Evolutionary conservation across 2,329 filamentous ascomycete species (phyloP).

Genomic region (Ascocoryne sarcoides): DNA sequence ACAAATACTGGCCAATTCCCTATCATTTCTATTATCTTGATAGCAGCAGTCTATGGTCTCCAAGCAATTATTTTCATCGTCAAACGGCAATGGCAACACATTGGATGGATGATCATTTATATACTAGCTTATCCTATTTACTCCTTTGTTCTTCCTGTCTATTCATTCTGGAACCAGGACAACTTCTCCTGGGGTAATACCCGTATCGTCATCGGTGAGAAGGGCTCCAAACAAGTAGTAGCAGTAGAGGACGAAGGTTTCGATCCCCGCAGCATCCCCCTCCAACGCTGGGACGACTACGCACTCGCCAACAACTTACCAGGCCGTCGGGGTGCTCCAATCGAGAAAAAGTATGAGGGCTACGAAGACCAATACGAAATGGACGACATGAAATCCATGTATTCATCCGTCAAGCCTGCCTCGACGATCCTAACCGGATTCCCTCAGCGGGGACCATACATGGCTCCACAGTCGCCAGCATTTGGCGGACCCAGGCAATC

Average conservation of each 20-base stretch:
- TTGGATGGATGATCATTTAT: conserved; percentile 99
- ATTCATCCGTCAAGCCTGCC: conserved; percentile 81
- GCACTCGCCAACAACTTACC: conserved; percentile 79
- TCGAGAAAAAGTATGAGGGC: conserved; percentile 56
- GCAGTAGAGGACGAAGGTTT: conserved; percentile 79
- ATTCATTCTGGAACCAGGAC: conserved; percentile 99
- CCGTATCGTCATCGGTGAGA: conserved; percentile 91
- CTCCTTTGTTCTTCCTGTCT: conserved; percentile 81
- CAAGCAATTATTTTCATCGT: conserved; percentile 95
- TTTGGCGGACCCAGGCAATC: conserved; percentile 43
- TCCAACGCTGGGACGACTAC: conserved; percentile 97
- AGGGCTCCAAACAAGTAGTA: conserved; percentile 82
- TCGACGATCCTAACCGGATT: conserved; percentile 84
- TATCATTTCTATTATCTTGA: conserved; percentile 76
- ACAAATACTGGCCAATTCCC: conserved; percentile 68
- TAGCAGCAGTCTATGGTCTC: conserved; percentile 88
- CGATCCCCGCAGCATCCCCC: conserved; percentile 83
- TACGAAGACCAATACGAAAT: conserved; percentile 84
- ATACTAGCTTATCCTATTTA: conserved; percentile 91
- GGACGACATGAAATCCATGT: conserved; percentile 96
- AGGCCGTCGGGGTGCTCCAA: conserved; percentile 68
- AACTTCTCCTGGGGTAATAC: conserved; percentile 99
- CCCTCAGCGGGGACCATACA: conserved; percentile 54
- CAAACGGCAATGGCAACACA: conserved; percentile 95
- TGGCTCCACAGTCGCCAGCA: conserved; percentile 75